A percentile compares a stretch with the other conserved stretches of the same genome.
Evolutionary conservation across 2,329 filamentous ascomycete species (phyloP).

Genomic region (Monilinia laxa): DNA sequence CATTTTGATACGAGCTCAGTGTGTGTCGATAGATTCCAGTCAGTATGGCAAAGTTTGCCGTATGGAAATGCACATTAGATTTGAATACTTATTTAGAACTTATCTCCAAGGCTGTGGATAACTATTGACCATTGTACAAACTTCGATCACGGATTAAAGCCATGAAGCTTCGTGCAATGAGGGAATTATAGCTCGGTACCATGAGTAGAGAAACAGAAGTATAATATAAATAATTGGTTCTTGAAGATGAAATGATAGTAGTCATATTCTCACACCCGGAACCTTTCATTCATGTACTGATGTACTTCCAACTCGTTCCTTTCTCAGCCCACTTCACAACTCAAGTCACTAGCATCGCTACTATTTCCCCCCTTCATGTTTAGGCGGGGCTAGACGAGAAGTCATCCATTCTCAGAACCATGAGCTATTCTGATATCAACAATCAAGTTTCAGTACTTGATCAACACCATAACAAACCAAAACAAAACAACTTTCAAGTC

Average conservation of each 20-base stretch:
- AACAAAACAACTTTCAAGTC: too few relatives aligned
- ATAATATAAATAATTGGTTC: background rate
- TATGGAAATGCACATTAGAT: background rate
- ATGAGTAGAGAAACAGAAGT: background rate
- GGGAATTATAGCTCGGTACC: background rate
- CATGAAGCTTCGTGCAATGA: background rate
- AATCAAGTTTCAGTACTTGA: too few relatives aligned
- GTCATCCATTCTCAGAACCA: too few relatives aligned
- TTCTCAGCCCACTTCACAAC: background rate
- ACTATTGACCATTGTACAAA: background rate
- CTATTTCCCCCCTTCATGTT: background rate
- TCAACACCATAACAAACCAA: too few relatives aligned
- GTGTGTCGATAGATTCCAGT: background rate
- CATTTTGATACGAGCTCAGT: background rate
- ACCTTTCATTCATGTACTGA: background rate
- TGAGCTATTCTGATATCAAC: too few relatives aligned
- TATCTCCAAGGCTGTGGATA: background rate
- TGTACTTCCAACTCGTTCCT: background rate
- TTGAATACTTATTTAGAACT: background rate
- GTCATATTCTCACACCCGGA: background rate
- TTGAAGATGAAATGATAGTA: background rate
- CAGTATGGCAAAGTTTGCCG: conserved; percentile 5
- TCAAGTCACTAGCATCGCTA: background rate
- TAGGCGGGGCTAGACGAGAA: too few relatives aligned
- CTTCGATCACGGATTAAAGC: background rate